Evolutionary conservation across 768 basidiomycete genomes (phyloP), one percentile per base, ranked within the genome.

Genomic region (Boletus subcaerulescens): DNA sequence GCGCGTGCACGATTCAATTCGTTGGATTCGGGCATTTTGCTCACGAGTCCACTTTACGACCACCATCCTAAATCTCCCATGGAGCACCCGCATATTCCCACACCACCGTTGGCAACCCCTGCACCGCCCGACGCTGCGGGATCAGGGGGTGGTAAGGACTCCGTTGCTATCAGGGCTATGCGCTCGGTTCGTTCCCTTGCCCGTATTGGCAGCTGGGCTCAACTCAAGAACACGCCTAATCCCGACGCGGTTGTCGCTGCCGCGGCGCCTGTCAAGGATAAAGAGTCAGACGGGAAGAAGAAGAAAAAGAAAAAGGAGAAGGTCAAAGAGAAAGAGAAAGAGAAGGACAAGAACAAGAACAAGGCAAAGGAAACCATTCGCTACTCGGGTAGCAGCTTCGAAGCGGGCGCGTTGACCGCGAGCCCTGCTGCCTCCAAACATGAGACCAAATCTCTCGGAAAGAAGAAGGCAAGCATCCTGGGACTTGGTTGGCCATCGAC

Each of bases 141-240:
- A 43, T 38, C 46, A 26, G 71, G 70, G 20, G 45, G 46, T 38
- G 66, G 65, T 48, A 79, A 80, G 29, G 82, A 79, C 31, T 89
- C 87, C 0, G 87, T 92, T 41, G 90, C 90, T 0, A 54, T 91
- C 29, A 81, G 90, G 6, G 90, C 90, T 5, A 91, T 92, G 74
- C 77, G 86, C 41, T 86, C 85, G 14, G 84, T 93, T 60, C 77
- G 85, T 26, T 85, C 84, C 3, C 69, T 91, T 40, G 89, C 90
- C 4, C 74, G 84, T 33, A 84, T 91, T 44, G 80, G 84, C 2
- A 86, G 85, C 63, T 88, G 88, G 87, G 81, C 83, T 22, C 84
- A 85, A 62, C 69, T 83, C 52, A 78, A 73, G 65, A 73, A 70
- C 15, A 73, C 54, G 2, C 71, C 76, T 5, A 74, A 69, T 49